phyloP scores from a whole-genome alignment of 495 filamentous ascomycete genomes.

The Penicillium psychrofluorescens region DNA sequence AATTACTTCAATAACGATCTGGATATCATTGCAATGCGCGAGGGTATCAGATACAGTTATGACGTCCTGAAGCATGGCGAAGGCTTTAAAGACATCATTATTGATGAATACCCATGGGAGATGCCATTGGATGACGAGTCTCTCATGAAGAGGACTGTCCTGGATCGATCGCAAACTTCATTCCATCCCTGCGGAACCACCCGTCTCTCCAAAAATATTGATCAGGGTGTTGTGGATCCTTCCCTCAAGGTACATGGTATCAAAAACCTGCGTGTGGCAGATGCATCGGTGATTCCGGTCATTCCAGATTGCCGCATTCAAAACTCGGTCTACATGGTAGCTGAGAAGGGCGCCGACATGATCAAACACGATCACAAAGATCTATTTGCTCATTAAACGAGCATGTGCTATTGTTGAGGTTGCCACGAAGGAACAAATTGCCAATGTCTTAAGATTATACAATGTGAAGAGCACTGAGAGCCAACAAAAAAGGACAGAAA shows the following conservation, averaged over 20 bases:
- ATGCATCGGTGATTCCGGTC: constrained; percentile 24
- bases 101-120: constrained; percentile 47
- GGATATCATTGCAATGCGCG: constrained; percentile 47
- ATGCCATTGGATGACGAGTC: constrained; percentile 48
- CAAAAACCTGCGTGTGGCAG: constrained; percentile 41
- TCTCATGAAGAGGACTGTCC: constrained; percentile 45
- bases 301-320: constrained; percentile 32
- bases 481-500: too few species aligned
- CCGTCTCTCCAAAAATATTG: constrained; percentile 41
- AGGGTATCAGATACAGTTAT: constrained; percentile 45
- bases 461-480: too few species aligned
- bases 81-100: constrained; percentile 48
- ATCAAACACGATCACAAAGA: constrained; percentile 25
- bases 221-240: constrained; percentile 46
- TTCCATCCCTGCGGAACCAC: constrained; percentile 50
- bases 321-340: constrained; percentile 49
- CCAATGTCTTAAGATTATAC: too few species aligned
- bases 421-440: too few species aligned
- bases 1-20: constrained; percentile 50
- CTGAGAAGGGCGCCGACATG: constrained; percentile 41
- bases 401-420: too few species aligned
- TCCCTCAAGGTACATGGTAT: constrained; percentile 46
- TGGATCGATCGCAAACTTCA: constrained; percentile 48
- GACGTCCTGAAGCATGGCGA: constrained; percentile 46
- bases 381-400: constrained; percentile 10